These are phyloP conservation scores for Heterobasidion irregulare DNA, from an alignment of 1,284 basidiomycete genomes.

Conservation along the genomic window DNA sequence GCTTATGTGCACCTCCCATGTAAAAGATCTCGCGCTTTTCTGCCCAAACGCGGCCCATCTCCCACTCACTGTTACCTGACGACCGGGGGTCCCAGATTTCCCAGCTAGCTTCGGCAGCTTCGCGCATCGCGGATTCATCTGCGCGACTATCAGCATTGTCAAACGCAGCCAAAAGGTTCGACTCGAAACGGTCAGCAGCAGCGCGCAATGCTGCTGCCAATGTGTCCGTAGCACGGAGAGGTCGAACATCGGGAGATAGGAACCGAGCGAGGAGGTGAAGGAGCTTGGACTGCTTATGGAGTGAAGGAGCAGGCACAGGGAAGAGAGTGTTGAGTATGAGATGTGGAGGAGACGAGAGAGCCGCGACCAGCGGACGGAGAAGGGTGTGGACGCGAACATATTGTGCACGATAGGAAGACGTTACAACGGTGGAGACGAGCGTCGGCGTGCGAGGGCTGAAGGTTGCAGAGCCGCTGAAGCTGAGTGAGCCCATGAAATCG, in stretches of 20 bases:
- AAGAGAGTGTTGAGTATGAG: conserved; percentile 52
- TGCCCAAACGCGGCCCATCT: conserved; percentile 86
- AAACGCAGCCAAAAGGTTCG: conserved; percentile 75
- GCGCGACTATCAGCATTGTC: conserved; percentile 69
- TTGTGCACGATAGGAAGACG: conserved; percentile 32
- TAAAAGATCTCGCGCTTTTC: conserved; percentile 95
- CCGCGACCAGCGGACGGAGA: conserved; percentile 49
- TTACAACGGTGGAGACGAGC: conserved; percentile 12
- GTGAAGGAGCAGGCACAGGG: conserved; percentile 20
- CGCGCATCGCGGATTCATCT: conserved; percentile 69
- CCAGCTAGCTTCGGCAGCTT: conserved; percentile 80
- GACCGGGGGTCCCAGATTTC: conserved; percentile 42
- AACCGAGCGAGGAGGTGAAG: conserved; percentile 69
- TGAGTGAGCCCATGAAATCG: conserved; percentile 42
- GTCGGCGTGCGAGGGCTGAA: conserved; percentile 13
- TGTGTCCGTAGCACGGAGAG: conserved; percentile 55
- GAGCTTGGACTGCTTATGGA: conserved; percentile 47
- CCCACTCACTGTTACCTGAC: conserved; percentile 57
- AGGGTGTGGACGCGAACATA: conserved; percentile 62
- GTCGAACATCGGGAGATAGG: conserved; percentile 58
- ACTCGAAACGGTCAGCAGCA: conserved; percentile 84
- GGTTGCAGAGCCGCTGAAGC: conserved; percentile 3
- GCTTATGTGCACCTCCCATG: conserved; percentile 71
- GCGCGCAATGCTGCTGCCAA: conserved; percentile 62
- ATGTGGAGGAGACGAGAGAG: conserved; percentile 41